Base-by-base conservation (phyloP, 129 eudicot genomes). In the carrot (Daucus carota) region DNA sequence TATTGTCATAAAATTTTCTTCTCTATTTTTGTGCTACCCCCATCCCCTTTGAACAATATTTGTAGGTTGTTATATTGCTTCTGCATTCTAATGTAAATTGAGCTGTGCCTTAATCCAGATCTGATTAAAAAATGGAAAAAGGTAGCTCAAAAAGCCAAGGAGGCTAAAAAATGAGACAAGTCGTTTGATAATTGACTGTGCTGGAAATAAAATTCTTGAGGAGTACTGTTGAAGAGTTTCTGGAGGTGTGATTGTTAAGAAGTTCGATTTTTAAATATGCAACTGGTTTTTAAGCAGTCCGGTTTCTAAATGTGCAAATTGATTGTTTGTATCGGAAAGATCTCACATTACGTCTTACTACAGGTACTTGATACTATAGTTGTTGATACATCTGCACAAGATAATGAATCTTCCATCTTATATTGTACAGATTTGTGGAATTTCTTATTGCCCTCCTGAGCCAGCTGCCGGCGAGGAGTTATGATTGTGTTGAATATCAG, bases 341-440 rank as follows among this genome's bases (percentile, higher is more conserved):
- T 44, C 68, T 67, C 36, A 14, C 59, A 46, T 17, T 24, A 17
- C 29, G 76, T 77, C 52, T 18, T 70, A 28, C 54, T 48, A 15
- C 80, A 93, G 98, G 88, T 93, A 72, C 93, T 94, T 71, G 97
- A 91, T 84, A 86, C 89, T 57, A 74, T 89, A 74, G 97, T 94
- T 70, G 84, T 78, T 82, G 84, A 78, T 84, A 86, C 77, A 44
- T 83, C 50, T 73, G 87, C 76, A 76, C 76, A 81, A 78, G 86
- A 83, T 76, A 77, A 88, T 75, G 96, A 89, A 81, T 93, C 98
- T 47, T 86, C 85, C 28, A 81, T 94, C 76, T 78, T 94, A 62
- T 94, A 91, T 65, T 94, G 98, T 81, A 94, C 86, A 91, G 98
- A 83, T 94, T 91, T 82, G 89, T 94, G 92, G 98, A 94, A 77